Conservation (phyloP, 1,139 yeast species). For the Kazachstania sp. region DNA sequence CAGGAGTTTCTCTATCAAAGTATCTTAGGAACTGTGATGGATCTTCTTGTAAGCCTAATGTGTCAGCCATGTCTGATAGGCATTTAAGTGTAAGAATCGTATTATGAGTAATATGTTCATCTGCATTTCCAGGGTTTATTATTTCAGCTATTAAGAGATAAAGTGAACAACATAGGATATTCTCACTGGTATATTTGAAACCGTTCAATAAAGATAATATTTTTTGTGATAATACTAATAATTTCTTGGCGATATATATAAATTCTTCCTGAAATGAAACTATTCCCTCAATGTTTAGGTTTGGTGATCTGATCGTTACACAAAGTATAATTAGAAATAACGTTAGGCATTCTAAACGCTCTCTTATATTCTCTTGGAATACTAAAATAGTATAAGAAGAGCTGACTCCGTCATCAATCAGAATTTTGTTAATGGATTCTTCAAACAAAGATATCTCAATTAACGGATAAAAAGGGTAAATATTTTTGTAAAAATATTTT, state of each 20-base stretch:
- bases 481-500: slow-evolving; percentile 14
- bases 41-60: slow-evolving; percentile 14
- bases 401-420: slow-evolving; percentile 5
- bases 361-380: slow-evolving; percentile 8
- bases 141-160: slow-evolving; percentile 12
- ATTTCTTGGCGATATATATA: slow-evolving; percentile 8
- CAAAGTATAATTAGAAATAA: slow-evolving; percentile 11
- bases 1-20: slow-evolving; percentile 4
- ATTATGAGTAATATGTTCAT: slow-evolving; percentile 7
- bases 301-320: slow-evolving; percentile 11
- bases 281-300: neutral
- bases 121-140: slow-evolving; percentile 12
- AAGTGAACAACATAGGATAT: slow-evolving; percentile 11
- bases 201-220: slow-evolving; percentile 13
- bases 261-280: slow-evolving; percentile 3
- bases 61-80: slow-evolving; percentile 8
- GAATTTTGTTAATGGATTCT: slow-evolving; percentile 8
- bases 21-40: slow-evolving; percentile 12
- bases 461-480: slow-evolving; percentile 20
- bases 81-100: slow-evolving; percentile 9
- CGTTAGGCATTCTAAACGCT: slow-evolving; percentile 10
- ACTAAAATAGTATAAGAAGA: slow-evolving; percentile 9
- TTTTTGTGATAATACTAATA: slow-evolving; percentile 11
- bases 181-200: slow-evolving; percentile 15
- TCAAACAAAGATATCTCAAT: slow-evolving; percentile 19